Evolutionary conservation across 257 asterid genomes (phyloP), one percentile per base, ranked within the genome.

Genomic region (Solanum appendiculatum): DNA sequence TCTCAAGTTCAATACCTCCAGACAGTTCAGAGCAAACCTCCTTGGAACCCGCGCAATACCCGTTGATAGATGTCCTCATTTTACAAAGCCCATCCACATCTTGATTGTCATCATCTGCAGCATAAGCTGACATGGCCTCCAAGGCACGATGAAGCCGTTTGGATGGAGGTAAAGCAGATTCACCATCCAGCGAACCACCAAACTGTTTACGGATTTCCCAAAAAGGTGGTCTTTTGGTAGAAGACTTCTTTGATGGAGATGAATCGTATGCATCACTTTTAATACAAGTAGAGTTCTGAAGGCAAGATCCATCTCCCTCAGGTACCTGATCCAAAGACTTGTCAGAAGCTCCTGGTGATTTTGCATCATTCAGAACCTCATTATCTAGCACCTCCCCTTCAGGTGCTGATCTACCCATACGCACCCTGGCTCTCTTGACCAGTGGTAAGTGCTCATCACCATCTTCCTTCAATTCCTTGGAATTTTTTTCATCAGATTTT

Each of bases 81-180:
- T 48, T 63, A 89, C 90, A 85, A 48, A 91, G 84, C 48, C 74
- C 92, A 89, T 92, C 93, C 44, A 89, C 75, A 86, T 91, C 89
- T 66, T 88, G 90, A 86, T 89, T 89, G 88, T 87, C 64, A 88
- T 90, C 94, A 89, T 95, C 99, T 70, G 97, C 95, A 83, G 89
- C 98, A 89, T 97, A 94, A 74, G 98, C 99, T 66, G 98, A 97
- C 99, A 97, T 97, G 89, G 99, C 99, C 88, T 97, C 97, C 92
- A 97, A 86, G 51, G 99, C 99, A 87, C 99, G 98, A 86, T 95
- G 98, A 44, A 97, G 90, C 60, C 99, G 97, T 89, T 97, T 97
- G 9, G 98, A 97, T 78, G 98, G 99, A 90, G 99, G 99, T 82
- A 97, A 94, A 86, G 98, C 95, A 90, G 98, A 94, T 92, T 97